phyloP scores from a whole-genome alignment of 2,329 filamentous ascomycete genomes.

The Pseudocercospora eumusae region DNA sequence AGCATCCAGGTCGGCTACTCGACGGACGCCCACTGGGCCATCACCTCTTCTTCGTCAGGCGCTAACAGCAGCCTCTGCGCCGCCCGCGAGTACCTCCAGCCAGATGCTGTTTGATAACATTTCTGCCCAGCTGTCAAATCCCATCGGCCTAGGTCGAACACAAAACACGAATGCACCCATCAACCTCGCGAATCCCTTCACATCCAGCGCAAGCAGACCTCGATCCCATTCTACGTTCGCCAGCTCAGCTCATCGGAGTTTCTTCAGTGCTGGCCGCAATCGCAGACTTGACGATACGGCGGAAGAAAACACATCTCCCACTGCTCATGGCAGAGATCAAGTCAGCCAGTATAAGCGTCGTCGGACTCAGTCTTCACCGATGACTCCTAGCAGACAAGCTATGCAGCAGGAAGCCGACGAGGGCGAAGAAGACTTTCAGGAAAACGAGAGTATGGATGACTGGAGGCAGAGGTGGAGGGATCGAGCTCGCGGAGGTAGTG shows the following conservation, averaged over 20 bases:
- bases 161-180: neutral
- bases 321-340: neutral
- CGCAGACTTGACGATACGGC: neutral
- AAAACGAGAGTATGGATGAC: neutral
- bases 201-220: neutral
- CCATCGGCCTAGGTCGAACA: neutral
- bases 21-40: neutral
- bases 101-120: neutral
- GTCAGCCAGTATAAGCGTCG: neutral
- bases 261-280: neutral
- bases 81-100: neutral
- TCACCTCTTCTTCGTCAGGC: constrained; percentile 7
- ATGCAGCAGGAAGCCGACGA: neutral
- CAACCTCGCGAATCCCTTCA: neutral
- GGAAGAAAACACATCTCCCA: neutral
- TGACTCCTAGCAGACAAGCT: neutral
- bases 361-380: neutral
- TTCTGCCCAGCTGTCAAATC: neutral
- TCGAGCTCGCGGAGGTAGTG: neutral
- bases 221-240: neutral
- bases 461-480: neutral
- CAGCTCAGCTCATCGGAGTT: neutral
- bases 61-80: neutral
- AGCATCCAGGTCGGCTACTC: neutral
- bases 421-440: constrained; percentile 4